Percentiles rank a stretch among this genome's conserved stretches.
Evolutionary conservation across 768 basidiomycete species (phyloP).

Genomic region (Mycena latifolia): DNA sequence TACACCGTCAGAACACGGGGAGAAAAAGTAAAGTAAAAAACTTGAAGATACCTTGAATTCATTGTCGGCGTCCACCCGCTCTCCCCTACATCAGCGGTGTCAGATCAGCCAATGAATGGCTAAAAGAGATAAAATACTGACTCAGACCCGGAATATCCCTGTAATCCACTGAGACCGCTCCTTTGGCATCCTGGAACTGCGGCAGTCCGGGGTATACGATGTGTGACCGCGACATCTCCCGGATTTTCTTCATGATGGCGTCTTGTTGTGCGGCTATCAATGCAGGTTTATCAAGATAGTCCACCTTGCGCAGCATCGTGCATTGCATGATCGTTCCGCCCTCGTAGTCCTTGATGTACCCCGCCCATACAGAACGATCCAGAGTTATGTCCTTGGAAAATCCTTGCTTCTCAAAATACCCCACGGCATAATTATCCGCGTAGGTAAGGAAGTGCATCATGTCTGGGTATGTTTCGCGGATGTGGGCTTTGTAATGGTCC

Average conservation of each 20-base stretch:
- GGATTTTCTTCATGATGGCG: conserved; percentile 90
- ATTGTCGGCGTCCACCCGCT: conserved; percentile 94
- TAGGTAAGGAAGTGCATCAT: conserved; percentile 98
- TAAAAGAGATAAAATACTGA: conserved; percentile 53
- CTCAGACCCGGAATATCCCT: conserved; percentile 90
- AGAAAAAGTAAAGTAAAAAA: too few species aligned
- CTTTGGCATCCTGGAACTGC: conserved; percentile 72
- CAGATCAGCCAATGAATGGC: conserved; percentile 14
- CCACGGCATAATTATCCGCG: conserved; percentile 98
- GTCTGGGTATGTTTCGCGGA: conserved; percentile 82
- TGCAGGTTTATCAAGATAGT: conserved; percentile 86
- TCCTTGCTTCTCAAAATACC: conserved; percentile 99
- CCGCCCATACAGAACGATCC: conserved; percentile 94
- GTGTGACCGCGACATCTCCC: conserved; percentile 88
- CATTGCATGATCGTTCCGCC: conserved; percentile 99
- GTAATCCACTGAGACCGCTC: conserved; percentile 70
- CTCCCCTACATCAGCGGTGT: conserved; percentile 68
- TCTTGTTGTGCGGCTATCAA: conserved; percentile 88
- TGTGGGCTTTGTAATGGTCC: conserved; percentile 97
- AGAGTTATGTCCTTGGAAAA: conserved; percentile 98
- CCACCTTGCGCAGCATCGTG: conserved; percentile 91
- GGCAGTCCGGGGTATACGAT: conserved; percentile 85
- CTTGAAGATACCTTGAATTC: conserved; percentile 66
- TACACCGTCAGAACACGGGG: conserved; percentile 6
- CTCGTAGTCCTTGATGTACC: conserved; percentile 99